Conservation (phyloP, 495 filamentous ascomycete genomes). For the Cercophora scortea region DNA sequence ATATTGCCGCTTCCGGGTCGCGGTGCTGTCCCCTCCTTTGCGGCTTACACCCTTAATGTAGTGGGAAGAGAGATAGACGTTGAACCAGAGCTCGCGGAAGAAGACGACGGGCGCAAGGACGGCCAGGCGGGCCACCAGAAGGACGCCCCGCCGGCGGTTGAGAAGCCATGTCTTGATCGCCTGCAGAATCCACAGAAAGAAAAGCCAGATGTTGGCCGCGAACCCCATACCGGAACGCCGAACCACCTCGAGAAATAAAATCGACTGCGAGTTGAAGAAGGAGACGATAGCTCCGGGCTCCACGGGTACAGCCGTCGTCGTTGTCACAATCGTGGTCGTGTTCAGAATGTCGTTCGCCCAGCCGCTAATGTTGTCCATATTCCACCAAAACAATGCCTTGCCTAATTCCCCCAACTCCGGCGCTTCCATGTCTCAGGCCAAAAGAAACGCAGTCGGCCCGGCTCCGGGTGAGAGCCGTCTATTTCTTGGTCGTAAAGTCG, state of each 20-base stretch:
- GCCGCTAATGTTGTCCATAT: neutral
- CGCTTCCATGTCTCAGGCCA: neutral
- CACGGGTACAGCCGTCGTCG: neutral
- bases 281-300: neutral
- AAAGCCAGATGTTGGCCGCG: neutral
- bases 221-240: neutral
- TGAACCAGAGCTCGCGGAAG: neutral
- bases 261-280: neutral
- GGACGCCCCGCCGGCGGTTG: neutral
- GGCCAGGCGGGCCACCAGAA: neutral
- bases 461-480: too few relatives aligned
- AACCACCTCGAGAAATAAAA: neutral
- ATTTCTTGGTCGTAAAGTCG: constrained; percentile 65
- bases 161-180: too few relatives aligned
- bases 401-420: neutral
- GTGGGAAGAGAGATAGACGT: neutral
- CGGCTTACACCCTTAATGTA: neutral
- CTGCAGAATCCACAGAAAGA: too few relatives aligned
- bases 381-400: neutral
- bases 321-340: constrained; percentile 1
- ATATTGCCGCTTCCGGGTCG: too few relatives aligned
- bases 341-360: neutral
- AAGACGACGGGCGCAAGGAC: neutral
- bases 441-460: too few relatives aligned
- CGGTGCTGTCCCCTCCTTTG: neutral